Evolutionary conservation across 331 rosid species (phyloP).

Genomic region (Acacia concinna): DNA sequence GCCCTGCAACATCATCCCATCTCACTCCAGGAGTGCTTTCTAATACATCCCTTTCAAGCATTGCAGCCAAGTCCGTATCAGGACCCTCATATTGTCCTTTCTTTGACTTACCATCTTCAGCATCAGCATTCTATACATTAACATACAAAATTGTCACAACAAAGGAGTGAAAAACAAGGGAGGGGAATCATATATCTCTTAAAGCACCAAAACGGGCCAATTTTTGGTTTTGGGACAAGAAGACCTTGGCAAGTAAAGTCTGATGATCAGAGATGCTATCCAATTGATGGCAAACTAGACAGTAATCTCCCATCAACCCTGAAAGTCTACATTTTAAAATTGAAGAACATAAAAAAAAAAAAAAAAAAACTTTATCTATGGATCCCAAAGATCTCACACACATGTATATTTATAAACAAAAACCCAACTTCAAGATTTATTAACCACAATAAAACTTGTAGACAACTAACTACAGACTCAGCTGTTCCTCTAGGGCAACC

Average conservation of each 20-base stretch:
- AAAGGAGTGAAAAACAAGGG: not conserved
- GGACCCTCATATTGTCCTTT: slow-evolving; percentile 85
- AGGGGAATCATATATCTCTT: not conserved
- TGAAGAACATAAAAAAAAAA: slow-evolving; percentile 5
- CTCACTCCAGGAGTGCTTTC: slow-evolving; percentile 97
- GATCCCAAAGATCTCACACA: not conserved
- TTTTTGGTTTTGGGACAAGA: not conserved
- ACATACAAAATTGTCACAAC: not conserved
- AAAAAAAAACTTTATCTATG: not conserved
- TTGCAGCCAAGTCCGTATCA: slow-evolving; percentile 94
- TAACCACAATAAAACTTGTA: not conserved
- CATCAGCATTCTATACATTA: slow-evolving; percentile 66
- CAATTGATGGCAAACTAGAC: not conserved
- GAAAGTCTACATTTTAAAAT: not conserved
- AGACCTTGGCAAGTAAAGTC: not conserved
- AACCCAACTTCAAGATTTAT: not conserved
- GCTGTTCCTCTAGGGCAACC: not conserved
- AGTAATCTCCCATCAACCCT: not conserved
- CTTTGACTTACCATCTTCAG: slow-evolving; percentile 80
- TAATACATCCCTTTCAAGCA: slow-evolving; percentile 95
- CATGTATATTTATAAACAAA: not conserved
- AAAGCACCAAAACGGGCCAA: not conserved
- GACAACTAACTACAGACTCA: not conserved
- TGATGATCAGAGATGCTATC: not conserved
- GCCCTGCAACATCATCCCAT: slow-evolving; percentile 98